Evolutionary conservation across 768 basidiomycete species (phyloP).

Genomic region (Suillus subalutaceus): DNA sequence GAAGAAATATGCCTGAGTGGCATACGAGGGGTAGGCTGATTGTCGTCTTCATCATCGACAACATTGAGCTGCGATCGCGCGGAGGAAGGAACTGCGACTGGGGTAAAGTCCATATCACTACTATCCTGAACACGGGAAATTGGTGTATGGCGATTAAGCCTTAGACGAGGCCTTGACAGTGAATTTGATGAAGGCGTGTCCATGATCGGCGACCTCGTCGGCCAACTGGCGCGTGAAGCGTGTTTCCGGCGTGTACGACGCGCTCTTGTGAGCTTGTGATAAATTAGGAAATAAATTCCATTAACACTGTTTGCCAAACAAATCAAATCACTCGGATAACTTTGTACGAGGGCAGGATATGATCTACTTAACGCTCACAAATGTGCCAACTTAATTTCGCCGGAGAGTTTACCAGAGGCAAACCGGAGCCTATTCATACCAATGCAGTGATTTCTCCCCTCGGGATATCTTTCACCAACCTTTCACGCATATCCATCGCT

Average conservation of each 20-base stretch:
- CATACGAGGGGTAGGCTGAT: conserved; percentile 33
- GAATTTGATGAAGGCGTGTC: conserved; percentile 19
- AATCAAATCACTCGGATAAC: background rate
- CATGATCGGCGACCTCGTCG: conserved; percentile 18
- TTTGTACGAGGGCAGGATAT: too few relatives aligned
- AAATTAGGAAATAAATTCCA: conserved; percentile 17
- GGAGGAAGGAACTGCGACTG: conserved; percentile 24
- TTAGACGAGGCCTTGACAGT: conserved; percentile 24
- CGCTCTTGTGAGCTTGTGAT: conserved; percentile 14
- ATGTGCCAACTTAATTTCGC: background rate
- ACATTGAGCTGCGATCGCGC: conserved; percentile 17
- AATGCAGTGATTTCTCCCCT: background rate
- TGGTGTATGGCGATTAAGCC: conserved; percentile 23
- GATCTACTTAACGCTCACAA: too few relatives aligned
- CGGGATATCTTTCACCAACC: background rate
- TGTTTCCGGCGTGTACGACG: conserved; percentile 23
- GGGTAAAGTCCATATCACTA: conserved; percentile 21
- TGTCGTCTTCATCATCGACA: conserved; percentile 31
- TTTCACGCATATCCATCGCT: background rate
- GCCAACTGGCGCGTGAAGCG: conserved; percentile 18
- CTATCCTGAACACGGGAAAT: conserved; percentile 18
- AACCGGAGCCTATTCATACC: background rate
- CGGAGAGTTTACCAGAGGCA: too few relatives aligned
- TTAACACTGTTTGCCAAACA: conserved; percentile 4
- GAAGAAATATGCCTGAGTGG: conserved; percentile 23